These are phyloP conservation scores for Pseudonectria foliicola DNA, from an alignment of 2,329 filamentous ascomycete genomes.

Conservation along the genomic window DNA sequence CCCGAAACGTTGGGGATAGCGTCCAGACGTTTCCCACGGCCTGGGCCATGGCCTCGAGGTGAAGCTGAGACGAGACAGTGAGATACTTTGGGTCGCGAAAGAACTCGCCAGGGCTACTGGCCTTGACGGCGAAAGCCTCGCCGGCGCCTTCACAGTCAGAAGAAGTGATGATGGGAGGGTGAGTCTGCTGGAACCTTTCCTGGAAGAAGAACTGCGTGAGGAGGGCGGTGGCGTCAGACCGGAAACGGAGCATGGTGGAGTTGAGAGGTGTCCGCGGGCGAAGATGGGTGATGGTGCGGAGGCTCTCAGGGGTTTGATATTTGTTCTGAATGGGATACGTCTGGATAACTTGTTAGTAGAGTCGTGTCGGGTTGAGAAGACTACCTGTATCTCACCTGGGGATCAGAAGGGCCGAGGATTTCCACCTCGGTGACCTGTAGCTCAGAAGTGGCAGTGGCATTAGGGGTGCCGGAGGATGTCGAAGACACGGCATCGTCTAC, in stretches of 20 bases:
- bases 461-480: conserved; percentile 3
- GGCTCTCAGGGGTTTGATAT: conserved; percentile 82
- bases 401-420: conserved; percentile 70
- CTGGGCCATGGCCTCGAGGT: conserved; percentile 86
- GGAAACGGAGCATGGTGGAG: conserved; percentile 69
- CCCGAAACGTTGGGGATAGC: conserved; percentile 86
- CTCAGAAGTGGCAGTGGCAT: conserved; percentile 40
- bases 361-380: conserved; percentile 2
- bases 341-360: conserved; percentile 36
- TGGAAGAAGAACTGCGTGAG: conserved; percentile 69
- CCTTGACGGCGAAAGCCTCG: conserved; percentile 74
- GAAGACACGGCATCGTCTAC: background rate
- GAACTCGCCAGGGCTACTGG: conserved; percentile 46
- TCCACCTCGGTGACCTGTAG: conserved; percentile 64
- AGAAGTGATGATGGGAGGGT: conserved; percentile 90
- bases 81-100: conserved; percentile 88
- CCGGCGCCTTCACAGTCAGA: conserved; percentile 96
- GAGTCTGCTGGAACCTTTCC: conserved; percentile 70
- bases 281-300: conserved; percentile 82
- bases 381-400: conserved; percentile 53
- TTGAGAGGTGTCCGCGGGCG: conserved; percentile 76
- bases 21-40: conserved; percentile 90
- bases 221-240: conserved; percentile 70
- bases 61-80: conserved; percentile 89
- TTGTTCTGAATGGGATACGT: conserved; percentile 94